phyloP scores from a whole-genome alignment of 2,329 filamentous ascomycete species.

The Talaromyces rugulosus region DNA sequence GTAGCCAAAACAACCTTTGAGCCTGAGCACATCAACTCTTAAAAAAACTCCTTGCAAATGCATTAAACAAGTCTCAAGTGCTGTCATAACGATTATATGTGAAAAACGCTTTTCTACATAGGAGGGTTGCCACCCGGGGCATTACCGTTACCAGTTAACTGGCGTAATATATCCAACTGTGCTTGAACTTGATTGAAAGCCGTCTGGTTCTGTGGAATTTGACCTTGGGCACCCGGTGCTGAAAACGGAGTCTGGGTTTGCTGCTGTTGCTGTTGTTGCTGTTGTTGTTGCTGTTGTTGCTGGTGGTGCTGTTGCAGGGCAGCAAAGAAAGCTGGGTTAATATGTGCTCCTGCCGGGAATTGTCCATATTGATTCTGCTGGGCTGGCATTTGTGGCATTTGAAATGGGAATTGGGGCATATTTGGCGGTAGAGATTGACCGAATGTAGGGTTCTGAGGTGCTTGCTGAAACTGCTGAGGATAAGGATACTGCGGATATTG shows the following conservation, averaged over 20 bases:
- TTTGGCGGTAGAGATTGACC: conserved; percentile 18
- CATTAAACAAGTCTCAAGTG: background rate
- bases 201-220: conserved; percentile 22
- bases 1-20: background rate
- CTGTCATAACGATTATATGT: background rate
- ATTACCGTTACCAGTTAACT: conserved; percentile 29
- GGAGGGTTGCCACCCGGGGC: background rate
- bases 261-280: conserved; percentile 21
- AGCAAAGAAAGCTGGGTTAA: conserved; percentile 58
- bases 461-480: conserved; percentile 25
- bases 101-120: background rate
- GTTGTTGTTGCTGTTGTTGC: conserved; percentile 28
- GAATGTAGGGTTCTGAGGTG: conserved; percentile 15
- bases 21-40: background rate
- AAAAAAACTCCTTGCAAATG: conserved; percentile 3
- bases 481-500: conserved; percentile 25
- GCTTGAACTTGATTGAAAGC: conserved; percentile 40
- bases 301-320: conserved; percentile 42
- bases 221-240: conserved; percentile 3
- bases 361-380: conserved; percentile 43
- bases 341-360: conserved; percentile 44
- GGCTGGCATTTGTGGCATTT: conserved; percentile 35
- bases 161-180: conserved; percentile 37
- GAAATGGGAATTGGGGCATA: conserved; percentile 33
- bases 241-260: background rate